These are phyloP conservation scores for Neurospora sp. DNA, from an alignment of 495 filamentous ascomycete genomes.

Conservation along the genomic window DNA sequence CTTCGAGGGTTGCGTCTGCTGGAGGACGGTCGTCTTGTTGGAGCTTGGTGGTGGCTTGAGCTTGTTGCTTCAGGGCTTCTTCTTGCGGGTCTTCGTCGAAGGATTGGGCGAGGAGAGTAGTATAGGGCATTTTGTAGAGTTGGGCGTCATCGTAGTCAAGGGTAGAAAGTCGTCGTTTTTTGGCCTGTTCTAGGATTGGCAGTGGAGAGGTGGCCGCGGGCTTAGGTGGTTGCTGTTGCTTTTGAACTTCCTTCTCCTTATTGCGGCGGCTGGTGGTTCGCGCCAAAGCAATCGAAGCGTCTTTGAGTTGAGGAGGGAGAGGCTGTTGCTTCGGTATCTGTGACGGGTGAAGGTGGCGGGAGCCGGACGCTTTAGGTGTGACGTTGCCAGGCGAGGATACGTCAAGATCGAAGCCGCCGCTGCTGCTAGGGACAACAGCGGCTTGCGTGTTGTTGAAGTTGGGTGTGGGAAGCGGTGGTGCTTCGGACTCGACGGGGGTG, in stretches of 20 bases:
- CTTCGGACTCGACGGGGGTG: constrained; percentile 11
- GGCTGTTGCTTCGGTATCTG: constrained; percentile 1
- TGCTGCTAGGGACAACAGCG: constrained; percentile 13
- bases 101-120: constrained; percentile 38
- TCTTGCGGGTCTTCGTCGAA: constrained; percentile 46
- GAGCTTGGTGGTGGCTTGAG: constrained; percentile 1
- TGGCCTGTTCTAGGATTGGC: constrained; percentile 3
- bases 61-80: constrained; percentile 17
- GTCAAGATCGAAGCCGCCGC: constrained; percentile 10
- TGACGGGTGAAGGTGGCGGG: background rate
- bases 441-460: constrained; percentile 24
- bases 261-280: constrained; percentile 27
- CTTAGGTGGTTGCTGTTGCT: constrained; percentile 5
- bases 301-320: constrained; percentile 2
- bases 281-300: constrained; percentile 6
- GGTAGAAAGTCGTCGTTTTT: constrained; percentile 27
- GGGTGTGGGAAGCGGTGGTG: background rate
- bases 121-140: constrained; percentile 44
- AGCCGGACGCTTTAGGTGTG: constrained; percentile 1
- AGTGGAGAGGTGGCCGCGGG: background rate
- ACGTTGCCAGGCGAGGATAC: constrained; percentile 1
- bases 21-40: constrained; percentile 2
- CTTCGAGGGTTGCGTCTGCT: constrained; percentile 17
- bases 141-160: constrained; percentile 45
- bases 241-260: constrained; percentile 7